phyloP scores from a whole-genome alignment of 2,329 filamentous ascomycete species.

The Aureobasidium pullulans region DNA sequence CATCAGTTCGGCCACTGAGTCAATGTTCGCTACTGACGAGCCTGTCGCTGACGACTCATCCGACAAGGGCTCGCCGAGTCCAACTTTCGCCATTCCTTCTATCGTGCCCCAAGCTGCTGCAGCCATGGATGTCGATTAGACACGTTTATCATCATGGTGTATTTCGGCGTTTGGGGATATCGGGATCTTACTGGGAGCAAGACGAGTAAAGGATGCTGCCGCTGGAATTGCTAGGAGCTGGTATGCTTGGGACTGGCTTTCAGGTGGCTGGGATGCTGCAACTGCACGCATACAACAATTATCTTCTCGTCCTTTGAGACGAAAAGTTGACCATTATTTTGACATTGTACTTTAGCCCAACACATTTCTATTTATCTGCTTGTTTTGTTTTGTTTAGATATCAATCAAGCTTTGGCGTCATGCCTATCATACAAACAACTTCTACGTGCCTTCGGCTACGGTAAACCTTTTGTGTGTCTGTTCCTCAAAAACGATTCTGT shows the following conservation, averaged over 20 bases:
- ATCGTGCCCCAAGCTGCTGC: conserved; percentile 1
- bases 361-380: background rate
- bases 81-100: conserved; percentile 1
- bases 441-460: no score
- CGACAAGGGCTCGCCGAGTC: background rate
- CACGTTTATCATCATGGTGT: background rate
- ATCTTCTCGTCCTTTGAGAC: background rate
- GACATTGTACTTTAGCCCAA: background rate
- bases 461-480: no score
- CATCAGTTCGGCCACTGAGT: background rate
- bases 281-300: background rate
- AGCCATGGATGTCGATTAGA: conserved; percentile 3
- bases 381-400: background rate
- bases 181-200: background rate
- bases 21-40: conserved; percentile 7
- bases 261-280: background rate
- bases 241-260: conserved; percentile 5
- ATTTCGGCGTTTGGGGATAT: background rate
- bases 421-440: background rate
- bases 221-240: background rate
- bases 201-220: background rate
- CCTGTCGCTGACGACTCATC: conserved; percentile 1
- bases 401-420: background rate
- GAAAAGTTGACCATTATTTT: background rate
- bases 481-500: no score